phyloP scores from a whole-genome alignment of 345 rosid genomes.

The Lumnitzera littorea region DNA sequence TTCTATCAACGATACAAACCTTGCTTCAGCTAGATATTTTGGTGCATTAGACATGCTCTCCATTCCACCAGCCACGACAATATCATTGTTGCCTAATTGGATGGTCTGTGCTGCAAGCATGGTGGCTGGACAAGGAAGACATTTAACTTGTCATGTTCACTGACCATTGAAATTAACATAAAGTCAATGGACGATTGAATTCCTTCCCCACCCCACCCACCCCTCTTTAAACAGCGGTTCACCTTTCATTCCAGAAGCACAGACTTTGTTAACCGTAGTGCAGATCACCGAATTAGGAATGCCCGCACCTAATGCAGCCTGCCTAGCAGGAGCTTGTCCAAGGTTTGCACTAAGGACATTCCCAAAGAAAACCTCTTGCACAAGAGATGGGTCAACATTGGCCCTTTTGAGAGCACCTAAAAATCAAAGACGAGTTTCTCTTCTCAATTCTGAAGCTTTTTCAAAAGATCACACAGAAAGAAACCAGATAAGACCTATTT shows the following conservation, averaged over 20 bases:
- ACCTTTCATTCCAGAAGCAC: constrained; percentile 97
- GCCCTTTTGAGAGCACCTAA: constrained; percentile 84
- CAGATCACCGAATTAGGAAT: constrained; percentile 81
- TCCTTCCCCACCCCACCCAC: no score
- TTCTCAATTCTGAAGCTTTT: not conserved
- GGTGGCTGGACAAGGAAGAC: constrained; percentile 39
- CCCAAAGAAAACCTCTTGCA: constrained; percentile 91
- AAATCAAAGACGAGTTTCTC: not conserved
- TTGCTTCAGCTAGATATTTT: constrained; percentile 78
- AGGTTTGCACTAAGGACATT: constrained; percentile 92
- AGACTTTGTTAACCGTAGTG: constrained; percentile 93
- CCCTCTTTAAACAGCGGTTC: not conserved
- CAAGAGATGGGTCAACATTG: constrained; percentile 71
- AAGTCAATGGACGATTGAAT: no score
- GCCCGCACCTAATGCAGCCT: constrained; percentile 93
- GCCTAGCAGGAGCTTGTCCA: constrained; percentile 99
- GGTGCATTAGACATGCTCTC: constrained; percentile 98
- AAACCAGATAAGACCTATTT: not conserved
- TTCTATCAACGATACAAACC: constrained; percentile 27
- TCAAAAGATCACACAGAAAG: not conserved
- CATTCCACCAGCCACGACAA: constrained; percentile 96
- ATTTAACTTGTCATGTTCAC: constrained; percentile 56
- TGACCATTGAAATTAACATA: no score
- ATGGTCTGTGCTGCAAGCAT: constrained; percentile 87
- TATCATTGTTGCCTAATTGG: constrained; percentile 68